Evolutionary conservation across 176 grass and related monocot genomes (phyloP), one percentile per base, ranked within the genome.

Genomic region (Pontederia crassipes): DNA sequence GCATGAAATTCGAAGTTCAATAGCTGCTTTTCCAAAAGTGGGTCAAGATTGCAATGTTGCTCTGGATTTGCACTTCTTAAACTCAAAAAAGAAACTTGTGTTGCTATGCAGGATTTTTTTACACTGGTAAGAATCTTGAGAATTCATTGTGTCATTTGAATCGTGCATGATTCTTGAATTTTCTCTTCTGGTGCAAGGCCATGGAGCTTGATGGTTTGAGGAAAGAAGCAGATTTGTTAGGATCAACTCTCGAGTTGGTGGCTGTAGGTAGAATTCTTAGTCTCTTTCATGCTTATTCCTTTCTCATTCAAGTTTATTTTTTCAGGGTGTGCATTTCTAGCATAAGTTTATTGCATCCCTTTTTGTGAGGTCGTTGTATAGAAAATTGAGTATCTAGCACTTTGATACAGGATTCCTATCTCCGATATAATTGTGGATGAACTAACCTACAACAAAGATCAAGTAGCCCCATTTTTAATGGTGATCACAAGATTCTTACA

Each of bases 371-470:
- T 4, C 2, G 6, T 1, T 40, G 32, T 4, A 40, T 40, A 40
- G 32, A 40, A 40, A 40, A 40, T 40, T 7, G 71, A 52, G 70
- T 17, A 65, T 77, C 71, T 45, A 59, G 49, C 15, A 48, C 70
- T 35, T 72, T 48, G 75, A 52, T 63, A 55, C 74, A 96, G 91
- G 84, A 81, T 60, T 63, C 74, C 86, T 75, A 83, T 79, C 66
- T 68, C 87, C 65, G 83, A 96, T n/a, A 54, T 90, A 61, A 85
- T 90, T 85, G 79, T 96, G 76, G 91, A 96, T 72, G 91, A 96
- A 68, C 75, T 96, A 64, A 80, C 78, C 54, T 96, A 96, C 70
- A 87, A 80, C 69, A 73, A 63, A 72, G 78, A 64, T 76, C 66
- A 82, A 56, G 61, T 90, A 67, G 71, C 81, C 20, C 77, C 72